These are phyloP conservation scores for Candida dajiaensis DNA, from an alignment of 805 yeast genomes.

Conservation along the genomic window DNA sequence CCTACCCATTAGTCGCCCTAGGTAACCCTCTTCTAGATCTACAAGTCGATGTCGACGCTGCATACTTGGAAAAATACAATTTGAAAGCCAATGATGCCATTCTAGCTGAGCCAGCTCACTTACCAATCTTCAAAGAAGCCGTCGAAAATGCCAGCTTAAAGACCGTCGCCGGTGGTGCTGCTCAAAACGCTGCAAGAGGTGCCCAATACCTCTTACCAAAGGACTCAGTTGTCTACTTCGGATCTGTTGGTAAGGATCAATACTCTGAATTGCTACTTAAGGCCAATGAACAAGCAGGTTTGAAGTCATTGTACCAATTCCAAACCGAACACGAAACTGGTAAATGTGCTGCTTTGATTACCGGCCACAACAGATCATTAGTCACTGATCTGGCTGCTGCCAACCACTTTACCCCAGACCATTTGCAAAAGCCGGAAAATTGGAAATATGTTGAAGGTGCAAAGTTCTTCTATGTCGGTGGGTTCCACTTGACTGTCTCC, in stretches of 20 bases:
- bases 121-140: conserved; percentile 81
- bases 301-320: conserved; percentile 77
- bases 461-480: conserved; percentile 86
- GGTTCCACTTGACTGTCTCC: conserved; percentile 98
- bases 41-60: conserved; percentile 67
- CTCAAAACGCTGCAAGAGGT: conserved; percentile 98
- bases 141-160: conserved; percentile 53
- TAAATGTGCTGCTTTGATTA: conserved; percentile 94
- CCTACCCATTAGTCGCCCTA: conserved; percentile 70
- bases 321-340: conserved; percentile 81
- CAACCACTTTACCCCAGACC: conserved; percentile 88
- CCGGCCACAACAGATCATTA: conserved; percentile 83
- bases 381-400: conserved; percentile 98
- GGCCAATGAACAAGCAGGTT: conserved; percentile 88
- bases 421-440: conserved; percentile 82
- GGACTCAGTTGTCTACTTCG: conserved; percentile 84
- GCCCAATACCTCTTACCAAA: conserved; percentile 88
- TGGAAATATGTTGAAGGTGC: conserved; percentile 84
- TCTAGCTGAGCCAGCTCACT: conserved; percentile 72
- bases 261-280: conserved; percentile 73
- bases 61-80: conserved; percentile 71
- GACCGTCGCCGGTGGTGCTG: conserved; percentile 97
- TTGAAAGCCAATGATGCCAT: conserved; percentile 93
- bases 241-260: conserved; percentile 91
- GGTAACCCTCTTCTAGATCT: conserved; percentile 91